phyloP scores from a whole-genome alignment of 2,329 filamentous ascomycete genomes.

The Cladosporium sphaerospermum region DNA sequence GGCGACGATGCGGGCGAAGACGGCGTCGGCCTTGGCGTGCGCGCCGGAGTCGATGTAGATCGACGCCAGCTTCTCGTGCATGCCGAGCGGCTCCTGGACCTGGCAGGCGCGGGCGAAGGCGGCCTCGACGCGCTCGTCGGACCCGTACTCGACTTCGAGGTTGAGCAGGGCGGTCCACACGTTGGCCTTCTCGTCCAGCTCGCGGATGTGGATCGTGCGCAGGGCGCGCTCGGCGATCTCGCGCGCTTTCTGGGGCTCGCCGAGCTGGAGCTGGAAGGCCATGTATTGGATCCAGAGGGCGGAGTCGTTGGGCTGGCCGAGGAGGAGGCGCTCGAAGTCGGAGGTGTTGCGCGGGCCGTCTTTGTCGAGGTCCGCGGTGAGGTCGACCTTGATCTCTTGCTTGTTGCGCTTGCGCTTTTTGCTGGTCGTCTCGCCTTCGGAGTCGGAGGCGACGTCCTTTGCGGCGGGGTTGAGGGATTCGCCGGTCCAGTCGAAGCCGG shows the following conservation, averaged over 20 bases:
- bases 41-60: conserved; percentile 93
- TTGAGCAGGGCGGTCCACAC: conserved; percentile 94
- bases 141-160: conserved; percentile 77
- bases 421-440: conserved; percentile 46
- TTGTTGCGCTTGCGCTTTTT: conserved; percentile 64
- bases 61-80: conserved; percentile 82
- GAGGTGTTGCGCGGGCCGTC: conserved; percentile 82
- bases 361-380: conserved; percentile 83
- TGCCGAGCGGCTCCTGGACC: conserved; percentile 85
- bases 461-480: conserved; percentile 49
- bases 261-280: conserved; percentile 93
- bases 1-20: conserved; percentile 82
- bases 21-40: conserved; percentile 73
- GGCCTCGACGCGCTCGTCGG: conserved; percentile 72
- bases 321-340: conserved; percentile 88
- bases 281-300: conserved; percentile 94
- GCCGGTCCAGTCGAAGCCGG: conserved; percentile 84
- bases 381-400: conserved; percentile 74
- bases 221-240: conserved; percentile 87
- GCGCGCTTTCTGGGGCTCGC: conserved; percentile 80
- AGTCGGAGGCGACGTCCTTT: conserved; percentile 48
- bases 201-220: conserved; percentile 81
- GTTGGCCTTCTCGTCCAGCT: conserved; percentile 89
- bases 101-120: conserved; percentile 89
- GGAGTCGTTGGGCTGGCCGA: conserved; percentile 90